Percentiles rank a stretch among this genome's conserved stretches.
phyloP scores from a whole-genome alignment of 805 yeast genomes.

The Zygosaccharomyces gambellarensis region DNA sequence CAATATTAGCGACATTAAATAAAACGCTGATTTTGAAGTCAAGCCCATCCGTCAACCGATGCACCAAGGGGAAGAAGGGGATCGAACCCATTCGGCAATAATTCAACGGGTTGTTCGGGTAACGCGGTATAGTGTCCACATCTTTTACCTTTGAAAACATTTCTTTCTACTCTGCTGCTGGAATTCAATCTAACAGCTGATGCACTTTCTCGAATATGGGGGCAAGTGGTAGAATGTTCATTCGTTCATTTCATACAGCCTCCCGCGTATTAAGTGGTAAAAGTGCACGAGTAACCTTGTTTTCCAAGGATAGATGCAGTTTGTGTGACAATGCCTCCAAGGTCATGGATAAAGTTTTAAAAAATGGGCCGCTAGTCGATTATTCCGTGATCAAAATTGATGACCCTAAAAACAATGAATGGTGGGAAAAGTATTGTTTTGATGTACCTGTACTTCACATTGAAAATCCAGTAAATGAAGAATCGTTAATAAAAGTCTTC shows the following conservation, averaged over 20 bases:
- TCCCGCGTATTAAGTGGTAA: constrained; percentile 2
- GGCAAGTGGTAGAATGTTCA: neutral
- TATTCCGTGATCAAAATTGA: constrained; percentile 53
- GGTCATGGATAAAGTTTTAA: constrained; percentile 41
- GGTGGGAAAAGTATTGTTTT: constrained; percentile 70
- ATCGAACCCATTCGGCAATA: neutral
- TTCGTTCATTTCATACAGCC: constrained; percentile 8
- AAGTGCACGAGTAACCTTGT: constrained; percentile 45
- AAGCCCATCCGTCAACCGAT: neutral
- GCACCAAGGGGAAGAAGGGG: neutral
- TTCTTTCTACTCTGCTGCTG: neutral
- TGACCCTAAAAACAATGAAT: constrained; percentile 50
- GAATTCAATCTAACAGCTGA: neutral
- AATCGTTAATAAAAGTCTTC: constrained; percentile 56
- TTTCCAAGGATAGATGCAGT: constrained; percentile 65
- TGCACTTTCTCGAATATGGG: neutral
- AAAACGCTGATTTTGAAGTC: neutral
- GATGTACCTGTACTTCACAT: constrained; percentile 78
- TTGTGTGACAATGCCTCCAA: constrained; percentile 61
- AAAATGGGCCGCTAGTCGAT: constrained; percentile 26
- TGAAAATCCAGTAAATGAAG: constrained; percentile 41
- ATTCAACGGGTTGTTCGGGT: neutral
- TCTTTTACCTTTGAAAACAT: neutral
- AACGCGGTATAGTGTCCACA: neutral
- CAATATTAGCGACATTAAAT: neutral